phyloP scores from a whole-genome alignment of 768 basidiomycete species.

The Amanita rimosa region DNA sequence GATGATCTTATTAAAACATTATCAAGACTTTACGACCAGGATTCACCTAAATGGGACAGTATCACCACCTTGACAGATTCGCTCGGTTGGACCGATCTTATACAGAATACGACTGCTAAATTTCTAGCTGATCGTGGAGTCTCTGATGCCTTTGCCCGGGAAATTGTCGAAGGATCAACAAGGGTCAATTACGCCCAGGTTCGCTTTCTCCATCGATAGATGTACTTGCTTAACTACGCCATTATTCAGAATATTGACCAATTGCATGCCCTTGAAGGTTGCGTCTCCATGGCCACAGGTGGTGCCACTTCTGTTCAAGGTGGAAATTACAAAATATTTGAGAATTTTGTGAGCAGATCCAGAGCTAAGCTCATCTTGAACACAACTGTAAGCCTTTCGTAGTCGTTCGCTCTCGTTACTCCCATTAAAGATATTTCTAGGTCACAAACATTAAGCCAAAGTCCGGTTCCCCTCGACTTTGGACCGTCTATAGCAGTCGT shows the following conservation, averaged over 20 bases:
- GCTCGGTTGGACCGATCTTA: constrained; percentile 38
- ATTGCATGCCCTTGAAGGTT: constrained; percentile 72
- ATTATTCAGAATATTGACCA: constrained; percentile 42
- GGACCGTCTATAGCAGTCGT: constrained; percentile 39
- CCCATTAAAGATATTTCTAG: constrained; percentile 17
- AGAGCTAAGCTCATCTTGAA: constrained; percentile 60
- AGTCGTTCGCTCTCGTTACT: constrained; percentile 1
- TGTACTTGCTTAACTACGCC: background rate
- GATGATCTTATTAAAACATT: constrained; percentile 39
- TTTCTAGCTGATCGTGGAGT: constrained; percentile 49
- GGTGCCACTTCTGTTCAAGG: constrained; percentile 59
- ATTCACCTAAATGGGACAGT: constrained; percentile 51
- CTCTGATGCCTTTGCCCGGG: constrained; percentile 44
- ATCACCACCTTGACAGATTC: constrained; percentile 43
- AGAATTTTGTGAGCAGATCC: constrained; percentile 63
- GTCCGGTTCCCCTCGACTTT: constrained; percentile 30
- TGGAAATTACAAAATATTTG: constrained; percentile 82
- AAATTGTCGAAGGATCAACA: constrained; percentile 72
- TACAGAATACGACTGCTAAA: constrained; percentile 40
- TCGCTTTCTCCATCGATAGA: constrained; percentile 5
- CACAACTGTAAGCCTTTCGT: constrained; percentile 38
- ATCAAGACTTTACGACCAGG: constrained; percentile 40
- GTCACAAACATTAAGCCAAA: constrained; percentile 39
- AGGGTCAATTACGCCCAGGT: constrained; percentile 82
- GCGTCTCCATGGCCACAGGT: constrained; percentile 57